A percentile compares a stretch with the other conserved stretches of the same genome.
Evolutionary conservation across 176 grass and related monocot species (phyloP).

Genomic region (Triticum dicoccoides): DNA sequence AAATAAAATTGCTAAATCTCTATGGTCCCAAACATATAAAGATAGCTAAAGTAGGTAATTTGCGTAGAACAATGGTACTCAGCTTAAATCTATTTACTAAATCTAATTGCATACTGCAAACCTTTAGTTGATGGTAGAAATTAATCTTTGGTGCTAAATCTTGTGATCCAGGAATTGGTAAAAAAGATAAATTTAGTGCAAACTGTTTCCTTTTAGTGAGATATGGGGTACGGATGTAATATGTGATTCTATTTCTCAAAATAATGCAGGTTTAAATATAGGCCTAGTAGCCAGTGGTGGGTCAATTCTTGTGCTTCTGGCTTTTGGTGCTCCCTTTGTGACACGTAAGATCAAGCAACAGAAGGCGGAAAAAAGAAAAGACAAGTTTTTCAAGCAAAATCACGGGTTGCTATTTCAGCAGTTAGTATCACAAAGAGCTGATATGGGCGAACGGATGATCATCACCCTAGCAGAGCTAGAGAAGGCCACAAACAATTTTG

Average conservation of each 20-base stretch:
- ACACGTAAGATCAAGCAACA: conserved; percentile 26
- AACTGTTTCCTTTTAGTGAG: not conserved
- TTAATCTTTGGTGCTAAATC: not conserved
- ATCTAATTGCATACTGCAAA: not conserved
- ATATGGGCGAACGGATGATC: conserved; percentile 53
- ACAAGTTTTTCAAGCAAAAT: conserved; percentile 53
- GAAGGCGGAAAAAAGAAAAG: conserved; percentile 14
- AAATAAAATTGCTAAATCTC: not conserved
- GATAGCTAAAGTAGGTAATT: not conserved
- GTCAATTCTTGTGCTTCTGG: conserved; percentile 24
- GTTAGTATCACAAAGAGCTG: conserved; percentile 30
- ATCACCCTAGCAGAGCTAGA: conserved; percentile 42
- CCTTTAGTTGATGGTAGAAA: not conserved
- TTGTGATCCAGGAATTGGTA: not conserved
- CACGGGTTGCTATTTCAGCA: conserved; percentile 45
- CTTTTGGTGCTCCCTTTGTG: conserved; percentile 24
- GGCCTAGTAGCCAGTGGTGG: conserved; percentile 25
- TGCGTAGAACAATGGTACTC: not conserved
- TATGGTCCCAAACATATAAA: not conserved
- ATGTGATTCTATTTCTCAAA: not conserved
- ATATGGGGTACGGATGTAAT: not conserved
- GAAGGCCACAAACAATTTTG: conserved; percentile 52
- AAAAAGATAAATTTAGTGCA: not conserved
- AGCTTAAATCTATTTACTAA: not conserved
- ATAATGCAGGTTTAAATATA: conserved; percentile 30